Evolutionary conservation across 305 asterid species (phyloP).

Genomic region (Fraxinus albicans): DNA sequence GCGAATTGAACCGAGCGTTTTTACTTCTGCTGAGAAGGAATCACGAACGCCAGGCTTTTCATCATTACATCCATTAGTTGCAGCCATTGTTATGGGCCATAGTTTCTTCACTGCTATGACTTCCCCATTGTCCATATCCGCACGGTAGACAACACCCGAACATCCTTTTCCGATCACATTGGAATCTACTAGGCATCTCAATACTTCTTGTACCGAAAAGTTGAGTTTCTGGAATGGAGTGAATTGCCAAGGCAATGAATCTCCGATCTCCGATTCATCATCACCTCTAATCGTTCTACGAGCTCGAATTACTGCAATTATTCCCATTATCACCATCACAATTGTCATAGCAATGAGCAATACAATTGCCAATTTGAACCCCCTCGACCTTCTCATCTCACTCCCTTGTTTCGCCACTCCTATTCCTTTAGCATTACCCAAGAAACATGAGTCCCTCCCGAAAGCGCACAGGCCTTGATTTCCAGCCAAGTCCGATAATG

Average conservation of each 20-base stretch:
- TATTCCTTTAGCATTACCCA: constrained; percentile 28
- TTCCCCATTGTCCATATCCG: constrained; percentile 60
- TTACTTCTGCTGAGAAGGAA: constrained; percentile 76
- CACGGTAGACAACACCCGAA: constrained; percentile 82
- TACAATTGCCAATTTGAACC: constrained; percentile 59
- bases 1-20: constrained; percentile 72
- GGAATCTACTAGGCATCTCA: constrained; percentile 62
- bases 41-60: constrained; percentile 52
- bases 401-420: constrained; percentile 19
- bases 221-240: constrained; percentile 77
- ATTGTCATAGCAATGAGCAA: constrained; percentile 41
- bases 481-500: constrained; percentile 56
- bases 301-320: constrained; percentile 52
- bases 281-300: constrained; percentile 48
- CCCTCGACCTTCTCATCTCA: constrained; percentile 44
- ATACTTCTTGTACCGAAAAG: constrained; percentile 58
- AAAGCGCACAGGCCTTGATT: constrained; percentile 57
- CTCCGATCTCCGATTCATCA: constrained; percentile 62
- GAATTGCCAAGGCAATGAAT: constrained; percentile 60
- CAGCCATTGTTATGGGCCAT: constrained; percentile 50
- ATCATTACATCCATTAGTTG: constrained; percentile 27
- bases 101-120: constrained; percentile 82
- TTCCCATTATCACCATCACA: constrained; percentile 55
- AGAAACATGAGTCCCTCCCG: constrained; percentile 70
- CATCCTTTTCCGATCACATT: constrained; percentile 91